phyloP scores from a whole-genome alignment of 116 monocot genomes.

The Phalaenopsis hybrid region DNA sequence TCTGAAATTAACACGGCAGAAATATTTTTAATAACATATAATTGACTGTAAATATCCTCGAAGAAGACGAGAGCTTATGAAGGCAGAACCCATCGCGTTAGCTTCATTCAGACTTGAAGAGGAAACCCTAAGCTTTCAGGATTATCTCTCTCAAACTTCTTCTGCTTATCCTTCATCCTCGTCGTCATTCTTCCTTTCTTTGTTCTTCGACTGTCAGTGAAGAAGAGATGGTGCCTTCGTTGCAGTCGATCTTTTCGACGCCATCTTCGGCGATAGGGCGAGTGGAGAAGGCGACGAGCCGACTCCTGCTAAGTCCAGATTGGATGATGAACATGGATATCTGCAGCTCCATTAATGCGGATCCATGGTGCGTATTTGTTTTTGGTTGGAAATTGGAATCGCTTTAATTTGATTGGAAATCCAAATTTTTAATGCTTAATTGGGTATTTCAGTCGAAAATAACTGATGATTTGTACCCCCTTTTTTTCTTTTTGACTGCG shows the following conservation, averaged over 20 bases:
- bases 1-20: background rate
- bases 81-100: background rate
- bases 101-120: background rate
- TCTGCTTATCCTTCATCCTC: background rate
- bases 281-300: constrained; percentile 34
- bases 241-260: constrained; percentile 5
- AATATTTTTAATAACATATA: background rate
- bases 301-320: constrained; percentile 32
- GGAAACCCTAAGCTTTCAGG: background rate
- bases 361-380: constrained; percentile 24
- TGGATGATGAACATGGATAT: constrained; percentile 37
- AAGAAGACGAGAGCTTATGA: background rate
- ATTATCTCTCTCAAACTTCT: no score
- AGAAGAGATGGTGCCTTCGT: background rate
- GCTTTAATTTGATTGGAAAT: background rate
- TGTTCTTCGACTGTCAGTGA: background rate
- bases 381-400: background rate
- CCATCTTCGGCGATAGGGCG: constrained; percentile 12
- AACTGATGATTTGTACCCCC: background rate
- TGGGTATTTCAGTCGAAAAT: background rate
- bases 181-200: no score
- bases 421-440: background rate
- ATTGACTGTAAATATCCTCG: no score
- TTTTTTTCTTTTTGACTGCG: background rate
- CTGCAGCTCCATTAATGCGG: constrained; percentile 33